Base-by-base conservation (phyloP, 805 yeast genomes). In the Kazachstania bromeliacearum region DNA sequence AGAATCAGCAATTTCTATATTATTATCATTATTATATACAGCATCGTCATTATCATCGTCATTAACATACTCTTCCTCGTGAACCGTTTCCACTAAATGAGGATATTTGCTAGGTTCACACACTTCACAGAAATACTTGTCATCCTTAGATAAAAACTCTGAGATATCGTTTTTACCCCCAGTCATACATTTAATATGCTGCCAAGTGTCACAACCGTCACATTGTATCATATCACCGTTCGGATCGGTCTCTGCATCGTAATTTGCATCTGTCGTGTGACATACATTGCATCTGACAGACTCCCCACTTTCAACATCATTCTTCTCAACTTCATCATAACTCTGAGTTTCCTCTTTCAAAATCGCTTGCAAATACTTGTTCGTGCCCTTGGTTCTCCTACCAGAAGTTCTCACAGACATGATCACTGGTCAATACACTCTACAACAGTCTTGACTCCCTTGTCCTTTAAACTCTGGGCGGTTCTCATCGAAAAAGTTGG, bases 141-240 rank as follows among this genome's bases (percentile, higher is more conserved):
- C 59, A 3, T 82, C 80, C 1, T 69, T 53, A 21, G 49, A 51
- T 21, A 47, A 25, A 25, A 42, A 30, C 7, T 38, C n/a, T 6
- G 41, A 37, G 22, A 53, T 58, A 16, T 47, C 51, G n/a, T 48
- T 48, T 8, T 51, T 45, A 4, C 60, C 51, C 5, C 57, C 50
- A 18, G 78, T 68, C 71, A 78, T 66, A 55, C 88, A 80, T 37
- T 51, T 59, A 22, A 72, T 70, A 50, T 80, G 88, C 51, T 80
- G 87, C 87, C 87, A 80, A 2, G 85, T 71, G 31, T 66, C 56
- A 51, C 88, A 80, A 6, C 57, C 46, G 19, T 76, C 84, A 57
- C 88, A 80, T 47, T 75, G 75, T 19, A 79, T 69, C 81, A 78
- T 77, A 9, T 63, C 64, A 10, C 81, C 76, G 28, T 42, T 16